A percentile compares a stretch with the other conserved stretches of the same genome.
Evolutionary conservation across 805 yeast species (phyloP).

Genomic region (Candida mattraensis): DNA sequence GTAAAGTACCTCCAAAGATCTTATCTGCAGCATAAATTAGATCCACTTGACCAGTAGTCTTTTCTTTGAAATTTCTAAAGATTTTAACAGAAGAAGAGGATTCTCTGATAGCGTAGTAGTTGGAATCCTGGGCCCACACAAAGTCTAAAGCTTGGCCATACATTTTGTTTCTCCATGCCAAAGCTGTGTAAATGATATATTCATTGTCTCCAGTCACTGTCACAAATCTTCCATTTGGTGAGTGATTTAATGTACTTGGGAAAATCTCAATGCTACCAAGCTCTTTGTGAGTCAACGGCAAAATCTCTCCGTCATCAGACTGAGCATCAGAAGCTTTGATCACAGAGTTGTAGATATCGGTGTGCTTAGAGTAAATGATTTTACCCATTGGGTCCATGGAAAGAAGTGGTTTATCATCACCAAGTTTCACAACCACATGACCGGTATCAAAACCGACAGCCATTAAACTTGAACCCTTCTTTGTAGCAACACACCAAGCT

Average conservation of each 20-base stretch:
- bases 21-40: constrained; percentile 74
- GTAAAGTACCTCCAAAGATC: constrained; percentile 83
- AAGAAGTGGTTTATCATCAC: constrained; percentile 90
- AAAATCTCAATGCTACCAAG: constrained; percentile 92
- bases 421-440: constrained; percentile 80
- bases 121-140: constrained; percentile 93
- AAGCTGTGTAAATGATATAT: constrained; percentile 90
- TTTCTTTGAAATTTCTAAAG: constrained; percentile 83
- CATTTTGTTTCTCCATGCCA: constrained; percentile 96
- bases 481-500: constrained; percentile 90
- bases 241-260: constrained; percentile 84
- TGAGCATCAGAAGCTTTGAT: constrained; percentile 66
- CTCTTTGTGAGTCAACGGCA: constrained; percentile 81
- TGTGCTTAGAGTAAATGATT: constrained; percentile 85
- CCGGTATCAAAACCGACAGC: constrained; percentile 97
- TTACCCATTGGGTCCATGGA: constrained; percentile 95
- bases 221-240: constrained; percentile 96
- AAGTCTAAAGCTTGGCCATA: constrained; percentile 90
- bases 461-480: constrained; percentile 71
- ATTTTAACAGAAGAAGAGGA: constrained; percentile 62
- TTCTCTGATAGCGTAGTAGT: constrained; percentile 81
- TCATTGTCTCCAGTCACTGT: constrained; percentile 98
- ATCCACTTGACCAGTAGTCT: constrained; percentile 60
- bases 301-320: constrained; percentile 75
- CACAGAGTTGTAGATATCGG: constrained; percentile 82